phyloP scores from a whole-genome alignment of 257 asterid species.

The Primulina eburnea region DNA sequence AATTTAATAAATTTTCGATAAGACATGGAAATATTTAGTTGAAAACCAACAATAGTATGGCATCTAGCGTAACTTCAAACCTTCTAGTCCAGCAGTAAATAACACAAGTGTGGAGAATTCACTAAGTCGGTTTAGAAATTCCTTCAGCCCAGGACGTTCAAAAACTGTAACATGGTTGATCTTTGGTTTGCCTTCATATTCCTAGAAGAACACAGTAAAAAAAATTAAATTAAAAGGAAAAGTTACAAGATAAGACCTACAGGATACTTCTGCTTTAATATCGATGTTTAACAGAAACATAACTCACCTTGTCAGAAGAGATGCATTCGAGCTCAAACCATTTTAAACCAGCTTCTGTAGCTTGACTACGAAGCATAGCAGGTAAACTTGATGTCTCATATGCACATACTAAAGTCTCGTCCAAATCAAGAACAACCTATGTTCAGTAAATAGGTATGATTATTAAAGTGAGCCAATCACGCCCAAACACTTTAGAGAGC shows the following conservation, averaged over 20 bases:
- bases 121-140: slow-evolving; percentile 68
- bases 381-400: slow-evolving; percentile 85
- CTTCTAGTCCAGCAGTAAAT: slow-evolving; percentile 99
- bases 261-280: neutral
- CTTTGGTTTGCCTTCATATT: slow-evolving; percentile 75
- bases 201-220: slow-evolving; percentile 40
- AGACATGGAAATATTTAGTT: too few species aligned
- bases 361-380: slow-evolving; percentile 59
- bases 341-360: slow-evolving; percentile 80
- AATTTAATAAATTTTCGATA: too few species aligned
- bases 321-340: slow-evolving; percentile 82
- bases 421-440: slow-evolving; percentile 91
- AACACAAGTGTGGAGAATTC: slow-evolving; percentile 84
- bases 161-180: slow-evolving; percentile 91
- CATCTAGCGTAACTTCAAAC: slow-evolving; percentile 25
- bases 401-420: slow-evolving; percentile 88
- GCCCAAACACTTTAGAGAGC: too few species aligned
- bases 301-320: slow-evolving; percentile 58
- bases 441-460: too few species aligned
- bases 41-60: too few species aligned
- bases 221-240: neutral
- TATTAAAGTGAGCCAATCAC: too few species aligned
- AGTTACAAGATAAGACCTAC: neutral
- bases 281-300: too few species aligned
- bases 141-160: slow-evolving; percentile 87